These are phyloP conservation scores for Paecilomyces sp. DNA, from an alignment of 2,329 filamentous ascomycete genomes.

Conservation along the genomic window DNA sequence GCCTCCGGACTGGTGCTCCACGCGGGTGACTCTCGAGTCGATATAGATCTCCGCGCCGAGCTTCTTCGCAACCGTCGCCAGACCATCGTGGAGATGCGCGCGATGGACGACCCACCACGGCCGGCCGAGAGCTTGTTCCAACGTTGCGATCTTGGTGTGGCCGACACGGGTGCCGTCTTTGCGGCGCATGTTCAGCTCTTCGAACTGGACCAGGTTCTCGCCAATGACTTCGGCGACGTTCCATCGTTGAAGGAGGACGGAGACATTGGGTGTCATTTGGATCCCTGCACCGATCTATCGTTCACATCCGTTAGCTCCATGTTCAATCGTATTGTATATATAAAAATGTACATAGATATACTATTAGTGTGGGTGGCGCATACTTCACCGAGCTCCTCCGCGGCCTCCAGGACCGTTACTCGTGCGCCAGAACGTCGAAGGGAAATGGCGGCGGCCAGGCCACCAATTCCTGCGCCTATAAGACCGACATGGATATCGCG, in stretches of 20 bases:
- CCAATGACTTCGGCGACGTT: conserved; percentile 35
- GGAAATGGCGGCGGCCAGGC: conserved; percentile 38
- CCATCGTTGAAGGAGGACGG: conserved; percentile 33
- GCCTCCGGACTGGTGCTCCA: conserved; percentile 20
- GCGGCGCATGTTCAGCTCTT: conserved; percentile 33
- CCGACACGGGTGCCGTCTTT: conserved; percentile 34
- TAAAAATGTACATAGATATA: too few relatives aligned
- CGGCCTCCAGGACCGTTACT: conserved; percentile 37
- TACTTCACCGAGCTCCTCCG: conserved; percentile 36
- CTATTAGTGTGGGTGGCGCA: background rate
- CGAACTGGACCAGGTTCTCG: conserved; percentile 32
- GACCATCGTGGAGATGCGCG: conserved; percentile 40
- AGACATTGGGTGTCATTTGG: conserved; percentile 37
- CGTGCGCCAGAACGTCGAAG: conserved; percentile 31
- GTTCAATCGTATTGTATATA: background rate
- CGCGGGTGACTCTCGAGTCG: conserved; percentile 25
- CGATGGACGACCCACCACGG: conserved; percentile 44
- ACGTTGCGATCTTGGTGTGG: conserved; percentile 24
- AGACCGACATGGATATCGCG: conserved; percentile 15
- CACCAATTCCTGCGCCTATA: conserved; percentile 36
- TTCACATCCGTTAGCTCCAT: background rate
- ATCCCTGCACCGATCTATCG: conserved; percentile 26
- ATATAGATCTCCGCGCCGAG: conserved; percentile 34
- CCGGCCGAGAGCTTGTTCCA: conserved; percentile 23
- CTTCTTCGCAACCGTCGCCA: conserved; percentile 32